These are phyloP conservation scores for Dendrobium chrysotoxum DNA, from an alignment of 106 monocot species.

Conservation along the genomic window DNA sequence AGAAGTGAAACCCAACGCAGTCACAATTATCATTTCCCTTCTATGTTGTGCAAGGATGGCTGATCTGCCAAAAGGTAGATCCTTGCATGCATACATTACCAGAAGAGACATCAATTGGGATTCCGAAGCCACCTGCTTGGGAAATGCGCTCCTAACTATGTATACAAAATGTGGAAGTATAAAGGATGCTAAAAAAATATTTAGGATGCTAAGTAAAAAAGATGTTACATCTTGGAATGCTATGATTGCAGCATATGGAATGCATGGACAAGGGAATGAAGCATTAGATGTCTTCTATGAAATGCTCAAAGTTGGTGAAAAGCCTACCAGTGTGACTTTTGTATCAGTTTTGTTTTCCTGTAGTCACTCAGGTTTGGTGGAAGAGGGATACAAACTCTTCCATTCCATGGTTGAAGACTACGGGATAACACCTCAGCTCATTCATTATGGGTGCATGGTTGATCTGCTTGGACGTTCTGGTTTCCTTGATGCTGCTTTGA, in stretches of 20 bases:
- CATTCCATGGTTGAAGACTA: conserved; percentile 27
- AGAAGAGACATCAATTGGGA: conserved; percentile 9
- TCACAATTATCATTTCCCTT: conserved; percentile 18
- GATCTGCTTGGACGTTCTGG: conserved; percentile 50
- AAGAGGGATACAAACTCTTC: conserved; percentile 31
- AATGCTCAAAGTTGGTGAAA: conserved; percentile 39
- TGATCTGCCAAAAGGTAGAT: conserved; percentile 14
- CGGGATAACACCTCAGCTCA: conserved; percentile 36
- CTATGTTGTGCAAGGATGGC: conserved; percentile 17
- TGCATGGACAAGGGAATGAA: conserved; percentile 43
- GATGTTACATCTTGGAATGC: conserved; percentile 54
- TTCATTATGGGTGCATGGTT: conserved; percentile 71
- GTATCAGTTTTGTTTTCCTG: conserved; percentile 44
- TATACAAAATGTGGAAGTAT: conserved; percentile 30
- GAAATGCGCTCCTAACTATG: conserved; percentile 34
- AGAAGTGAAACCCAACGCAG: conserved; percentile 11
- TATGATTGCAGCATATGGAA: conserved; percentile 40
- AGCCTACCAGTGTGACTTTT: conserved; percentile 45
- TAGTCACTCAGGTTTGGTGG: conserved; percentile 43
- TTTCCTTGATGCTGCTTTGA: conserved; percentile 32
- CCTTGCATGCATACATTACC: conserved; percentile 21
- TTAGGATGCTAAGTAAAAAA: conserved; percentile 20
- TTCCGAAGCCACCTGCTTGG: conserved; percentile 5
- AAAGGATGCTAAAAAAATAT: conserved; percentile 15
- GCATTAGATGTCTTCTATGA: conserved; percentile 37